phyloP scores from a whole-genome alignment of 306 rosid species.

The Mimosa bimucronata region DNA sequence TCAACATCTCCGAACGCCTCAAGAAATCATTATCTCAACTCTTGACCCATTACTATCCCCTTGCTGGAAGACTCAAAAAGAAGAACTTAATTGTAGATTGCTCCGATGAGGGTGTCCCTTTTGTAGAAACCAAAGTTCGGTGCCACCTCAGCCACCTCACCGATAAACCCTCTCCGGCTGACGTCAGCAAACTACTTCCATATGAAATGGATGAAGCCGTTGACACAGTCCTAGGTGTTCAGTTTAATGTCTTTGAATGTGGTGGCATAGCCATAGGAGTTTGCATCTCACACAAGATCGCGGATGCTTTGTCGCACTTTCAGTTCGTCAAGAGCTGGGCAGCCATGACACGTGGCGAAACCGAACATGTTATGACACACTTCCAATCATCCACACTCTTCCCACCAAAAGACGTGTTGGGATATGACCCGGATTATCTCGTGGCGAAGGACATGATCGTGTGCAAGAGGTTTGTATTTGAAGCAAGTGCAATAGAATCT shows the following conservation, averaged over 20 bases:
- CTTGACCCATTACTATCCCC: slow-evolving; percentile 40
- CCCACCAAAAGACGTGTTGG: slow-evolving; percentile 37
- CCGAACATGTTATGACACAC: slow-evolving; percentile 19
- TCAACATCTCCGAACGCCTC: too few species aligned
- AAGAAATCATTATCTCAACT: slow-evolving; percentile 51
- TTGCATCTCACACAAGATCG: slow-evolving; percentile 52
- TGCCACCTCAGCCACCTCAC: slow-evolving; percentile 36
- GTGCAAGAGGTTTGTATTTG: slow-evolving; percentile 52
- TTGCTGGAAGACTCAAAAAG: slow-evolving; percentile 43
- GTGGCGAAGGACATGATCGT: slow-evolving; percentile 26
- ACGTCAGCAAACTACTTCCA: slow-evolving; percentile 45
- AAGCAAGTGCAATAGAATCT: not conserved
- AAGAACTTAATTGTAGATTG: slow-evolving; percentile 33
- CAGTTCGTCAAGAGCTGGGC: slow-evolving; percentile 49
- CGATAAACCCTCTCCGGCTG: slow-evolving; percentile 32
- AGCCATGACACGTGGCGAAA: slow-evolving; percentile 35
- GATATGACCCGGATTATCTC: slow-evolving; percentile 14
- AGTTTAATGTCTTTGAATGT: slow-evolving; percentile 37
- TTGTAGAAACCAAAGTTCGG: slow-evolving; percentile 38
- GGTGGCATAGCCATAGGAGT: slow-evolving; percentile 46
- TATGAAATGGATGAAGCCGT: slow-evolving; percentile 33
- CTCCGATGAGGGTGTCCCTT: slow-evolving; percentile 47
- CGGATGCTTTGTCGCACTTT: slow-evolving; percentile 42
- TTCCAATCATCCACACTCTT: slow-evolving; percentile 45
- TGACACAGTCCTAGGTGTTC: slow-evolving; percentile 42